Evolutionary conservation across 495 filamentous ascomycete genomes (phyloP).

Genomic region (Aspergillus campestris): DNA sequence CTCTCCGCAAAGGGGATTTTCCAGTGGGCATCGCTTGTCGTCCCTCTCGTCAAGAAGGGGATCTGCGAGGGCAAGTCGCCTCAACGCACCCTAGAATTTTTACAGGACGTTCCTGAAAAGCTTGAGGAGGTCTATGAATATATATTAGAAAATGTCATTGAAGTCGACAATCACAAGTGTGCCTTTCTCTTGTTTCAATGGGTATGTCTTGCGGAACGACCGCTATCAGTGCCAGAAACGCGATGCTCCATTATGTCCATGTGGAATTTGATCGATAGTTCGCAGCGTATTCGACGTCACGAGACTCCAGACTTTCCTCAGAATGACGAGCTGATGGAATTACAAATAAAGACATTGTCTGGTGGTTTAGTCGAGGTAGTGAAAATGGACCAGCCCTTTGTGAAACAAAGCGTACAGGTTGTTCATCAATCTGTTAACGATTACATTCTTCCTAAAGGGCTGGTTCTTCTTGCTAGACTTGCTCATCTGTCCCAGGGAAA

Average conservation of each 20-base stretch:
- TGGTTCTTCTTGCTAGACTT: too few relatives aligned
- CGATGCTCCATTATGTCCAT: conserved; percentile 8
- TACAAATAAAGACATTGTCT: neutral
- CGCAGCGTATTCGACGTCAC: neutral
- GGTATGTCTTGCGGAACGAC: conserved; percentile 10
- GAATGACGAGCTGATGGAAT: too few relatives aligned
- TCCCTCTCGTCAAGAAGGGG: too few relatives aligned
- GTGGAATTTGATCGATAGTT: conserved; percentile 1
- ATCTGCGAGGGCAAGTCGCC: too few relatives aligned
- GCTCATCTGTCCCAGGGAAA: too few relatives aligned
- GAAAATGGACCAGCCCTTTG: neutral
- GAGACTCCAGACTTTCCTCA: too few relatives aligned
- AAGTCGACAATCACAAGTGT: neutral
- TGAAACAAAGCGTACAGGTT: conserved; percentile 5
- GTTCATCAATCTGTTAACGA: conserved; percentile 14
- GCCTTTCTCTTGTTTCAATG: conserved; percentile 9
- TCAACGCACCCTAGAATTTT: too few relatives aligned
- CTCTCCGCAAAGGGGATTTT: too few relatives aligned
- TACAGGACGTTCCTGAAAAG: too few relatives aligned
- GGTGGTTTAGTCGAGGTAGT: conserved; percentile 10
- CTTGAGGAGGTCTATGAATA: conserved; percentile 1
- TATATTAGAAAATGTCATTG: conserved; percentile 8
- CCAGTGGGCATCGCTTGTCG: too few relatives aligned
- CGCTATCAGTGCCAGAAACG: conserved; percentile 8
- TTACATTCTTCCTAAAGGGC: neutral